phyloP scores from a whole-genome alignment of 805 yeast species.

The Candida endomychidarum region DNA sequence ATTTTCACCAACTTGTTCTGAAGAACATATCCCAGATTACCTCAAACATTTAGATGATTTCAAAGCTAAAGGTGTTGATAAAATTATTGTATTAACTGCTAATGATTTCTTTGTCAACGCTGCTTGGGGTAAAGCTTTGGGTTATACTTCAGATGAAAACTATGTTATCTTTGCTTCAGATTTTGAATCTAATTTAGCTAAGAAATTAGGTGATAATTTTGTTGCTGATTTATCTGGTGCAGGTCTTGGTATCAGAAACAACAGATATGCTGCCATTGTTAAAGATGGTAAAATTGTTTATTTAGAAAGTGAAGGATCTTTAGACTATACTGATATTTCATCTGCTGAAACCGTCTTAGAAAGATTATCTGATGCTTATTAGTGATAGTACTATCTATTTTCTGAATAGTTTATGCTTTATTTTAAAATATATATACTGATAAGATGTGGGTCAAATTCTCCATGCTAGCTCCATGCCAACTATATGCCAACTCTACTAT shows the following conservation, averaged over 20 bases:
- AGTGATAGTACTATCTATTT: too few relatives aligned
- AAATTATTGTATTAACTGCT: slow-evolving; percentile 37
- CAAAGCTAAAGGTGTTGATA: slow-evolving; percentile 32
- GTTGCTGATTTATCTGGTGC: slow-evolving; percentile 45
- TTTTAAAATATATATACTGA: too few relatives aligned
- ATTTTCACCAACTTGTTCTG: slow-evolving; percentile 62
- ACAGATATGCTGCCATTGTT: slow-evolving; percentile 71
- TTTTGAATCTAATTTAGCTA: slow-evolving; percentile 34
- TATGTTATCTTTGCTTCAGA: slow-evolving; percentile 42
- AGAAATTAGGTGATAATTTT: slow-evolving; percentile 50
- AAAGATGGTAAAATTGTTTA: slow-evolving; percentile 45
- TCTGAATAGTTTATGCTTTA: background rate
- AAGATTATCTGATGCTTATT: slow-evolving; percentile 16
- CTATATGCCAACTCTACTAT: too few relatives aligned
- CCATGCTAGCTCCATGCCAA: too few relatives aligned
- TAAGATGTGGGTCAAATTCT: too few relatives aligned
- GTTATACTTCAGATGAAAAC: slow-evolving; percentile 33
- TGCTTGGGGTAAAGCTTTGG: slow-evolving; percentile 49
- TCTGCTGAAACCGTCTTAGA: slow-evolving; percentile 25
- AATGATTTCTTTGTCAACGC: slow-evolving; percentile 44
- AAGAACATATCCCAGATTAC: slow-evolving; percentile 39
- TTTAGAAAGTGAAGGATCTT: slow-evolving; percentile 28
- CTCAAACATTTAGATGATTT: slow-evolving; percentile 48
- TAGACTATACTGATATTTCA: slow-evolving; percentile 26
- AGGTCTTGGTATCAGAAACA: slow-evolving; percentile 40